These are phyloP conservation scores for Marasmius oreades DNA, from an alignment of 1,284 basidiomycete species.

Conservation along the genomic window DNA sequence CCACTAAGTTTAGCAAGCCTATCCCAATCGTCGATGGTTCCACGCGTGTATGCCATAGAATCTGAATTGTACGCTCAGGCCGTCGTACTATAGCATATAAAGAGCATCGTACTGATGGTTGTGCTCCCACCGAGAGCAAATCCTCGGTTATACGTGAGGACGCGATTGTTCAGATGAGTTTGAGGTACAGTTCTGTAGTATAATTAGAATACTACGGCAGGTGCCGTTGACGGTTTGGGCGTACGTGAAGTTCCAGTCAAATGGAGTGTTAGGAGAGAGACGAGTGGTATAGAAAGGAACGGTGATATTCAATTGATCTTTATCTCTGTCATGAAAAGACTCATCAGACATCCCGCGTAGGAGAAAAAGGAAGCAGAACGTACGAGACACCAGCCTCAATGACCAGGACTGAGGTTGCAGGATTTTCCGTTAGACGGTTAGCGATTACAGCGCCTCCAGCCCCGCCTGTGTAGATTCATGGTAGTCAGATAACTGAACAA, in stretches of 20 bases:
- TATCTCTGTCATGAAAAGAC: background rate
- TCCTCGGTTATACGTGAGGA: too few species aligned
- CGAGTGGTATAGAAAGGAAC: background rate
- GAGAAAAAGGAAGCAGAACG: background rate
- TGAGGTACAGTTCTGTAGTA: background rate
- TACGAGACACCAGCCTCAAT: conserved; percentile 1
- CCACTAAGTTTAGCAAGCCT: conserved; percentile 14
- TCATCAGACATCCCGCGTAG: background rate
- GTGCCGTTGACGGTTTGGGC: background rate
- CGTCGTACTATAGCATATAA: background rate
- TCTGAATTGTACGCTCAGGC: background rate
- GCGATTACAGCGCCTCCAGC: background rate
- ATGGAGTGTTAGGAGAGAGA: background rate
- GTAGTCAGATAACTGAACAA: background rate
- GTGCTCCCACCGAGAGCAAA: background rate
- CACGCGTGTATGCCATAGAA: conserved; percentile 15
- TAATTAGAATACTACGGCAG: background rate
- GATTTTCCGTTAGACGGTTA: background rate
- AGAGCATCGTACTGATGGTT: background rate
- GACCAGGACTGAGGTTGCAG: background rate
- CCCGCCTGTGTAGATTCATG: background rate
- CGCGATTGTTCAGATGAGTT: background rate
- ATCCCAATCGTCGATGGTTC: conserved; percentile 16
- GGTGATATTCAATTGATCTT: background rate
- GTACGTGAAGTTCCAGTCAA: background rate